Conservation (phyloP, 495 filamentous ascomycete genomes). For the Stereocaulon alpinum region DNA sequence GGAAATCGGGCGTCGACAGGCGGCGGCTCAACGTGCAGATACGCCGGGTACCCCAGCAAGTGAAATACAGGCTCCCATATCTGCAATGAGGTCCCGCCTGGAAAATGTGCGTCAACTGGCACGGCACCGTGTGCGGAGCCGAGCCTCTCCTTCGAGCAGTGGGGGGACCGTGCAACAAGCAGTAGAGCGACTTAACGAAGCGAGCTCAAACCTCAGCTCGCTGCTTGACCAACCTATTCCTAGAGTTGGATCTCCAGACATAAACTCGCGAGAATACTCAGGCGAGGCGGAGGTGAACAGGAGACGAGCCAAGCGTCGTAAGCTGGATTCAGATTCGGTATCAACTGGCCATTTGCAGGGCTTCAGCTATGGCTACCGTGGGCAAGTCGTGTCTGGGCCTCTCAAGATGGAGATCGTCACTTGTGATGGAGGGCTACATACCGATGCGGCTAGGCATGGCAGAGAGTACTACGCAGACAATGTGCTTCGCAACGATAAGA, state of each 20-base stretch:
- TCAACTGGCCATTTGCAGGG: constrained; percentile 39
- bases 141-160: constrained; percentile 20
- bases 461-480: constrained; percentile 64
- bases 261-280: constrained; percentile 30
- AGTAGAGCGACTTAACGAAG: constrained; percentile 31
- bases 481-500: constrained; percentile 67
- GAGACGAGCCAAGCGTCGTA: constrained; percentile 59
- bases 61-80: constrained; percentile 15
- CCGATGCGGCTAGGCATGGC: constrained; percentile 38
- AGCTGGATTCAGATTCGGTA: constrained; percentile 54
- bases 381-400: constrained; percentile 69
- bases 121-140: constrained; percentile 7
- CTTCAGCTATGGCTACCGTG: constrained; percentile 70
- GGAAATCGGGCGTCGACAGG: constrained; percentile 8
- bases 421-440: constrained; percentile 79
- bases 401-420: constrained; percentile 76
- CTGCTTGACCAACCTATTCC: constrained; percentile 39
- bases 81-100: constrained; percentile 18
- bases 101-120: constrained; percentile 7
- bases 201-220: constrained; percentile 36
- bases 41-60: neutral
- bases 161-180: constrained; percentile 22
- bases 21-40: neutral
- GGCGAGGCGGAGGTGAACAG: constrained; percentile 32
- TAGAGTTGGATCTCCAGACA: constrained; percentile 29